Evolutionary conservation across 2,329 filamentous ascomycete genomes (phyloP), one percentile per base, ranked within the genome.

Genomic region (Colletotrichum navitas): DNA sequence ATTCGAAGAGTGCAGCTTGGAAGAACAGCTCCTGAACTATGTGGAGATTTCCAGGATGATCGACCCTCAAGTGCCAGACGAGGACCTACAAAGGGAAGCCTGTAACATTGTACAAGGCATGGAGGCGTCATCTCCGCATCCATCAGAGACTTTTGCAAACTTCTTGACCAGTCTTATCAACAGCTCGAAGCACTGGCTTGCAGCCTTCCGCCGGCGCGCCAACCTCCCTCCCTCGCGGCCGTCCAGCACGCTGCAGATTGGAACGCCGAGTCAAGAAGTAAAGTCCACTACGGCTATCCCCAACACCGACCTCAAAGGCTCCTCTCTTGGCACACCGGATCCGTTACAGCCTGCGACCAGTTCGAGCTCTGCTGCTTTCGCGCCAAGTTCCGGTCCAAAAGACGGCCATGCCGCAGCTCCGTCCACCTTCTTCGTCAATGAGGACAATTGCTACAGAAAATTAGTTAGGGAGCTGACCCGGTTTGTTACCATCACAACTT

Each of bases 391-490:
- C 3, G 21, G 12, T 3, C 21, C 5, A 11, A 54, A 63, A 18
- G 61, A 11, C 8, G 39, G 10, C 4, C 3, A 36, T 10, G 39
- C 36, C 12, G 24, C 55, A 2, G 45, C 58, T 10, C 56, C 65
- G 12, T 62, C 60, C 32, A 47, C 68, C 2, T 71, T 68, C 21
- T 71, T 71, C 18, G 66, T 77, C 1, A 78, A 78, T 34, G 76
- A 78, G 4, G 73, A 76, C 1, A 73, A 80, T 3, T 78, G 78
- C 24, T 74, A 78, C 24, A 62, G 71, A 1, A 76, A 75, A 60
- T 56, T 79, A 51, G 39, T 74, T 12, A 41, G 72, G 32, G 68
- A 76, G 26, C 12, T 74, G 34, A 63, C 47, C 5, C 61, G 36
- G 12, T 63, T 54, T 39, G 78, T 75, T 0, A 78, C 66, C 3